Percentiles rank a stretch among this genome's conserved stretches.
Evolutionary conservation across 2,329 filamentous ascomycete genomes (phyloP).

Genomic region (Rhynchosporium secalis): DNA sequence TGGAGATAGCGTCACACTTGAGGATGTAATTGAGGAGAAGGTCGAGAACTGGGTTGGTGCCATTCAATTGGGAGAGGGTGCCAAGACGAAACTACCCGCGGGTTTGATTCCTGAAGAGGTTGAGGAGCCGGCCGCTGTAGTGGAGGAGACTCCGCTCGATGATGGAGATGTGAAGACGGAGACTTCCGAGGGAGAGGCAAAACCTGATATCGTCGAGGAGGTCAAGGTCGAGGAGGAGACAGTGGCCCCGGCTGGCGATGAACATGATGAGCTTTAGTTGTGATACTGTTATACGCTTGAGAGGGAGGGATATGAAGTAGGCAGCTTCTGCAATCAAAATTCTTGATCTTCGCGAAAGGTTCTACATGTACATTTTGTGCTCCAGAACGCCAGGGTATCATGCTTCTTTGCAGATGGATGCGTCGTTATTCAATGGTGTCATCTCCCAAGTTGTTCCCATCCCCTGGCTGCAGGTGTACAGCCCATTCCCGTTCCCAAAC

Average conservation of each 20-base stretch:
- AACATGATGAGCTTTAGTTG: conserved; percentile 30
- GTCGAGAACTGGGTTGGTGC: conserved; percentile 87
- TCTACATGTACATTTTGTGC: conserved; percentile 14
- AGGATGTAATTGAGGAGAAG: conserved; percentile 55
- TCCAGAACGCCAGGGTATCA: conserved; percentile 34
- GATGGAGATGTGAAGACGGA: conserved; percentile 40
- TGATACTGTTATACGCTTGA: neutral
- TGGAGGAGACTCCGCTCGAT: conserved; percentile 46
- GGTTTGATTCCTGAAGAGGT: conserved; percentile 51
- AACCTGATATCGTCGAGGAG: conserved; percentile 22
- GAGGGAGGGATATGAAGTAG: conserved; percentile 9
- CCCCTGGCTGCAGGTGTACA: too few relatives aligned
- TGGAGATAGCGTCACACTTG: conserved; percentile 38
- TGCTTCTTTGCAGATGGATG: conserved; percentile 8
- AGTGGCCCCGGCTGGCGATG: conserved; percentile 12
- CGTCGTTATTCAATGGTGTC: neutral
- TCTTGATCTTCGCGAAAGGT: neutral
- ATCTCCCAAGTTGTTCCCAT: too few relatives aligned
- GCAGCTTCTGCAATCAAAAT: neutral
- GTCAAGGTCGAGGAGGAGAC: conserved; percentile 26
- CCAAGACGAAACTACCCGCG: conserved; percentile 72
- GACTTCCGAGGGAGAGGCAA: neutral
- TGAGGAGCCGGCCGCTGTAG: conserved; percentile 41
- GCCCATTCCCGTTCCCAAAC: too few relatives aligned
- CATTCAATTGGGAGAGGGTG: conserved; percentile 85